A percentile compares a stretch with the other conserved stretches of the same genome.
phyloP scores from a whole-genome alignment of 352 stramenopile genomes.

The Globisporangium cylindrosporum region DNA sequence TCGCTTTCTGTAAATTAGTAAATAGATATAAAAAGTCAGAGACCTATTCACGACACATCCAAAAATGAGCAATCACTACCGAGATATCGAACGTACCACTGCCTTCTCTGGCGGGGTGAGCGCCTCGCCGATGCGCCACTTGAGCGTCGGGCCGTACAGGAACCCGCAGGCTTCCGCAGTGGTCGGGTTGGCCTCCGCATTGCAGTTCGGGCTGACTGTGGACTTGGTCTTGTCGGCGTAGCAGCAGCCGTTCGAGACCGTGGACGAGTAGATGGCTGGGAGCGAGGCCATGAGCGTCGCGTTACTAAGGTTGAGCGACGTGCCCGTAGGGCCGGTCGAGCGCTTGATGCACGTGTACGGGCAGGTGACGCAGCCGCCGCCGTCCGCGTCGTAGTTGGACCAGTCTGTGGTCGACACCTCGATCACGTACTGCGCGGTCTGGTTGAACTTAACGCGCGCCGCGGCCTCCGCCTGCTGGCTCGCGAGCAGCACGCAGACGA shows the following conservation, averaged over 20 bases:
- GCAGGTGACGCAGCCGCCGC: conserved; percentile 74
- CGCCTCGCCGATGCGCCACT: conserved; percentile 73
- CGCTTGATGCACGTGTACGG: conserved; percentile 81
- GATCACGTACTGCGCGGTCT: conserved; percentile 61
- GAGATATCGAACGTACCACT: conserved; percentile 18
- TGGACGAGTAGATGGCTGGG: conserved; percentile 63
- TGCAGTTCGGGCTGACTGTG: conserved; percentile 54
- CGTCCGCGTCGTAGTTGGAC: conserved; percentile 75
- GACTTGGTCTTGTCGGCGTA: conserved; percentile 44
- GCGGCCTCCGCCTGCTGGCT: conserved; percentile 7
- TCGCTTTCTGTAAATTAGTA: conserved; percentile 31
- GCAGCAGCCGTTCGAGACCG: conserved; percentile 72
- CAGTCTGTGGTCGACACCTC: conserved; percentile 64
- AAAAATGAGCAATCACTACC: conserved; percentile 5
- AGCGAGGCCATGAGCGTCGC: conserved; percentile 60
- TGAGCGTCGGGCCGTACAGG: conserved; percentile 72
- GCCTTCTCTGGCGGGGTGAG: conserved; percentile 38
- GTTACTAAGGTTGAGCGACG: conserved; percentile 75
- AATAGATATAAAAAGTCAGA: not conserved
- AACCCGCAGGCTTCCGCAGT: conserved; percentile 72
- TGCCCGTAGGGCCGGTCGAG: conserved; percentile 61
- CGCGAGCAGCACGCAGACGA: conserved; percentile 20
- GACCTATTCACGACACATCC: not conserved
- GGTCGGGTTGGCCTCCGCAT: conserved; percentile 46
- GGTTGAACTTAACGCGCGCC: conserved; percentile 46